Base-by-base conservation (phyloP, 148 eudicot species). In the Pharnaceum exiguum region DNA sequence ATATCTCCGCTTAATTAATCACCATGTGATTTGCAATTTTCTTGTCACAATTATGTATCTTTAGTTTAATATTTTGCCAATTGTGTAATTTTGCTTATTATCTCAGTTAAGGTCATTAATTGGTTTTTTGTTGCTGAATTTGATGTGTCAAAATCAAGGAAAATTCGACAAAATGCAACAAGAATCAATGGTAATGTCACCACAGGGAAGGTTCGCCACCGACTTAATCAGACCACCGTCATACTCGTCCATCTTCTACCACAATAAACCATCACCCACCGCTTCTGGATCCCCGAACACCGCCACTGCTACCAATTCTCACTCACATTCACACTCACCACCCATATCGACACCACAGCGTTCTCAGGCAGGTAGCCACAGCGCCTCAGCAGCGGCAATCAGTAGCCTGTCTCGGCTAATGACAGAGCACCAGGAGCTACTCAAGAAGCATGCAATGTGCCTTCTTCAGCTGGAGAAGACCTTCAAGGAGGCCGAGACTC, bases 401-500 rank as follows among this genome's bases (percentile, higher is more conserved):
- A 44, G 39, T 4, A 40, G 46, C 35, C 50, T 70, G 23, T 68
- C 77, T 29, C 58, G 51, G 17, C 33, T 77, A n/a, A 51, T 65
- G 62, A 21, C 61, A 21, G 77, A 77, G 22, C 77, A 77, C 48
- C 67, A 73, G 26, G 79, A 75, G 46, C 77, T 78, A 16, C 30
- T 72, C 22, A 71, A 35, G 52, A 71, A 78, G 12, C 73, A 70
- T 35, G 45, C 67, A 10, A 11, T 24, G 38, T 68, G 77, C 64
- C 77, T 79, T 50, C 37, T 63, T 29, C 76, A 70, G 57, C 77
- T 79, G 55, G 66, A 55, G 4, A 62, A 70, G 19, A 47, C 68
- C 18, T 68, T 71, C 57, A 77, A 68, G 43, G 77, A 76, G 60
- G 75, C 79, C 0, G 82, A 81, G 39, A 64, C 71, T 45, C 82